Conservation (phyloP, 371 early-diverging fungal genomes). For the Blyttiomyces sp. region DNA sequence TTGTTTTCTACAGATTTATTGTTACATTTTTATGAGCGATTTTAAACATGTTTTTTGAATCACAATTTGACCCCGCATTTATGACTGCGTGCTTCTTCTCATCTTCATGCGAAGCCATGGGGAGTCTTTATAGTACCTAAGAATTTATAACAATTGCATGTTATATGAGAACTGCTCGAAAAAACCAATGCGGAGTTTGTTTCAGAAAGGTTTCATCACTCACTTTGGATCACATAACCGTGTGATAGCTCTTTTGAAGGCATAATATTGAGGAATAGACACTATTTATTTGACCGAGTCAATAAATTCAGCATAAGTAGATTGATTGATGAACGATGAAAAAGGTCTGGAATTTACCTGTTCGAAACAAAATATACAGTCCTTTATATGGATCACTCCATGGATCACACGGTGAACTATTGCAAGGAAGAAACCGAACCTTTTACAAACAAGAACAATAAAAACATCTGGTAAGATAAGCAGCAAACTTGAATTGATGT, state of each 20-base stretch:
- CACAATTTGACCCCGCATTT: neutral
- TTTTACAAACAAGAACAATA: neutral
- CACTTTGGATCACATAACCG: slow-evolving; percentile 41
- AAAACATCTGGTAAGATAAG: neutral
- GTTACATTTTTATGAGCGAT: too few species aligned
- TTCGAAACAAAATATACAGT: slow-evolving; percentile 25
- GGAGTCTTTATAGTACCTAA: slow-evolving; percentile 33
- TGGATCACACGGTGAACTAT: slow-evolving; percentile 20
- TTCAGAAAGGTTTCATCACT: neutral
- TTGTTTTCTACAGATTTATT: too few species aligned
- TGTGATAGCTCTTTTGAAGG: slow-evolving; percentile 24
- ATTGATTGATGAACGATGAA: neutral
- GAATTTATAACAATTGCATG: neutral
- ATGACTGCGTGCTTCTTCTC: slow-evolving; percentile 12
- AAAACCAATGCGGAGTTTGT: too few species aligned
- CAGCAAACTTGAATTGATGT: too few species aligned
- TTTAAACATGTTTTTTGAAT: too few species aligned
- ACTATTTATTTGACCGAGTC: slow-evolving; percentile 13
- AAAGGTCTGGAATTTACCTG: slow-evolving; percentile 14
- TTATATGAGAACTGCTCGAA: neutral
- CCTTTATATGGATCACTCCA: slow-evolving; percentile 24
- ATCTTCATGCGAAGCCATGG: slow-evolving; percentile 28
- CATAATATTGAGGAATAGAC: slow-evolving; percentile 32
- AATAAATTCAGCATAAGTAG: neutral
- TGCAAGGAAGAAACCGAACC: slow-evolving; percentile 17